Evolutionary conservation across 2,329 filamentous ascomycete genomes (phyloP).

Genomic region (Anisogramma anomala): DNA sequence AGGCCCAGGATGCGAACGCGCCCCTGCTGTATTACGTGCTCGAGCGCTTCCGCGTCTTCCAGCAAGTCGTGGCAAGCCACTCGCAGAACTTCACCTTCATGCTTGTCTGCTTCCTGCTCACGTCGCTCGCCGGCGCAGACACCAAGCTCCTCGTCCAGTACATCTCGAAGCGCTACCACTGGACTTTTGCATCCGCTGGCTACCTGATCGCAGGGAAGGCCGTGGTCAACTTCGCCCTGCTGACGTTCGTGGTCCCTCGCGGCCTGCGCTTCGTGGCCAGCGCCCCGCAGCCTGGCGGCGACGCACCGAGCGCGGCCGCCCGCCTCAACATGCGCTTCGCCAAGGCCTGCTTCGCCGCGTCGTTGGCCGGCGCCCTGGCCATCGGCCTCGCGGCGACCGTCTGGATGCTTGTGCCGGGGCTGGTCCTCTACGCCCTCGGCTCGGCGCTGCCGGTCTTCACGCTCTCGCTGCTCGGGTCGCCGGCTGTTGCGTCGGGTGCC

Average conservation of each 20-base stretch:
- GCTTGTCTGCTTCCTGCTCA: slow-evolving; percentile 34
- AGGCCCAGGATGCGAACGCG: slow-evolving; percentile 22
- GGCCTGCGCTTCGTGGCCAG: slow-evolving; percentile 20
- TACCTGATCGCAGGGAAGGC: slow-evolving; percentile 38
- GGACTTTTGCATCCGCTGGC: slow-evolving; percentile 35
- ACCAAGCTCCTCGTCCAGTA: slow-evolving; percentile 40
- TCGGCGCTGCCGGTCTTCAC: slow-evolving; percentile 40
- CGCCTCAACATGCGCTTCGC: slow-evolving; percentile 25
- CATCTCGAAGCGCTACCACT: slow-evolving; percentile 36
- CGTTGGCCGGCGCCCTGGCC: slow-evolving; percentile 30
- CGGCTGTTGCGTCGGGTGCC: slow-evolving; percentile 24
- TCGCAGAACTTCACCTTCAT: slow-evolving; percentile 32
- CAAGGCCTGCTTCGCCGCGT: slow-evolving; percentile 26
- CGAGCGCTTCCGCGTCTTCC: slow-evolving; percentile 22
- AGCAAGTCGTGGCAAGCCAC: slow-evolving; percentile 25
- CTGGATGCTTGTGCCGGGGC: slow-evolving; percentile 30
- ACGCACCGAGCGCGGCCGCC: slow-evolving; percentile 17
- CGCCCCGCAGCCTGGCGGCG: slow-evolving; percentile 14
- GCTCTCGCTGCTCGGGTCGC: slow-evolving; percentile 35
- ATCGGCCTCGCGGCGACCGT: slow-evolving; percentile 30
- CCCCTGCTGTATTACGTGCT: slow-evolving; percentile 18
- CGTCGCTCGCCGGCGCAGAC: slow-evolving; percentile 38
- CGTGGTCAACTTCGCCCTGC: slow-evolving; percentile 34
- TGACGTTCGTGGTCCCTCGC: slow-evolving; percentile 31
- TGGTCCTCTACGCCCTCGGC: slow-evolving; percentile 36